Conservation (phyloP, 192 early-diverging fungal species). For the Anaeromyces robustus region DNA sequence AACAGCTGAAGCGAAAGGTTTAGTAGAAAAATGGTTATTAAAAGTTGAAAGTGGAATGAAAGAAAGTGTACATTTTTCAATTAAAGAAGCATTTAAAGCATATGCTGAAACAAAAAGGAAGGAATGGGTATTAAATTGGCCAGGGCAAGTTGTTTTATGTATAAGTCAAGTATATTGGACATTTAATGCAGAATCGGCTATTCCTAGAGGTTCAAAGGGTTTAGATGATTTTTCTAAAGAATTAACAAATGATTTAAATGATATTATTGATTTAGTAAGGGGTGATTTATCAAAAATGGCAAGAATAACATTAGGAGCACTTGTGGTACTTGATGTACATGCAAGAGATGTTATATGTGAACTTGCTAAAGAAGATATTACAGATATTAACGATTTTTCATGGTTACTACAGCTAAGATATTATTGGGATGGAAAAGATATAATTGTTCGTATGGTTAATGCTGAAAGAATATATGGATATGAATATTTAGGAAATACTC, state of each 20-base stretch:
- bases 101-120: conserved; percentile 26
- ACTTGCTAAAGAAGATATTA: conserved; percentile 21
- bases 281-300: conserved; percentile 44
- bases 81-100: conserved; percentile 28
- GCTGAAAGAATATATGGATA: conserved; percentile 39
- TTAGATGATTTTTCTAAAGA: conserved; percentile 23
- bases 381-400: conserved; percentile 33
- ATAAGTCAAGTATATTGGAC: conserved; percentile 47
- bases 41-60: conserved; percentile 38
- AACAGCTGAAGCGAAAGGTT: conserved; percentile 42
- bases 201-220: conserved; percentile 25
- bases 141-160: conserved; percentile 43
- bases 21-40: conserved; percentile 41
- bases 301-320: conserved; percentile 34
- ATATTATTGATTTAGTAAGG: conserved; percentile 39
- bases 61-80: conserved; percentile 26
- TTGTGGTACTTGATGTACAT: conserved; percentile 51
- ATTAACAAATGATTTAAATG: conserved; percentile 32
- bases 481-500: conserved; percentile 30
- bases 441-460: conserved; percentile 45
- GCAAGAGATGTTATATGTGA: conserved; percentile 36
- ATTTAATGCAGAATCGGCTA: conserved; percentile 30
- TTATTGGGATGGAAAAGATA: conserved; percentile 41
- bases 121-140: conserved; percentile 49
- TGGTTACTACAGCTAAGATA: conserved; percentile 46